Evolutionary conservation across 1,284 basidiomycete species (phyloP), one percentile per base, ranked within the genome.

Genomic region (Flammula alnicola): DNA sequence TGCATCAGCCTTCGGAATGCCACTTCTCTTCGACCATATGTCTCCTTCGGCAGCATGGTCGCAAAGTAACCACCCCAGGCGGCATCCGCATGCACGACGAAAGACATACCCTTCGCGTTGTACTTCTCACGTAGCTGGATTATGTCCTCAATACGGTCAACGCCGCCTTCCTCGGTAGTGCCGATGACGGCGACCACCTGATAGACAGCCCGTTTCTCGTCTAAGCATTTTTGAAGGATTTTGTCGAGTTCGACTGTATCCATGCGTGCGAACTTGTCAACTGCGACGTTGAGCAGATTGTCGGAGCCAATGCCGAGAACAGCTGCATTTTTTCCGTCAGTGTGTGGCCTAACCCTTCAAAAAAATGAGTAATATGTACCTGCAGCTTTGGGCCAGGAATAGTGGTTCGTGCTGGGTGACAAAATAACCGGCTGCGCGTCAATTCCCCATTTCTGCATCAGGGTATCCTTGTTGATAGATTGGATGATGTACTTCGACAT

Each of bases 381-480:
- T 37, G 73, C 71, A 14, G 66, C 66, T 57, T 79, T 79, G 11
- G 75, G 74, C 77, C 76, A 79, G 0, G 74, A 76, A 51, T 77
- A 78, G 56, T 78, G 76, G 20, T 64, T 71, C 6, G 75, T 72
- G 5, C 63, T 58, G 14, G 68, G 54, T 17, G 76, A 45, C 35
- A 69, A 67, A 27, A 47, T 22, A 32, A 32, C 32, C 11, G 47
- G 44, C 19, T 39, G 25, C 23, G 48, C 31, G 11, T 44, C 42
- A 5, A 48, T 17, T 4, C 37, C 43, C 42, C 37, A 51, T 36
- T n/a, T 32, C 14, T 36, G 30, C 37, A 27, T 45, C 5, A 48
- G 27, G 9, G 27, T 49, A 22, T 71, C 67, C 50, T 72, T 73
- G 5, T 69, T 67, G 23, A 64, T 60, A 1, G 67, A 65, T 58